Conservation (phyloP, 441 rosid species). For the Adansonia madagascariensis region DNA sequence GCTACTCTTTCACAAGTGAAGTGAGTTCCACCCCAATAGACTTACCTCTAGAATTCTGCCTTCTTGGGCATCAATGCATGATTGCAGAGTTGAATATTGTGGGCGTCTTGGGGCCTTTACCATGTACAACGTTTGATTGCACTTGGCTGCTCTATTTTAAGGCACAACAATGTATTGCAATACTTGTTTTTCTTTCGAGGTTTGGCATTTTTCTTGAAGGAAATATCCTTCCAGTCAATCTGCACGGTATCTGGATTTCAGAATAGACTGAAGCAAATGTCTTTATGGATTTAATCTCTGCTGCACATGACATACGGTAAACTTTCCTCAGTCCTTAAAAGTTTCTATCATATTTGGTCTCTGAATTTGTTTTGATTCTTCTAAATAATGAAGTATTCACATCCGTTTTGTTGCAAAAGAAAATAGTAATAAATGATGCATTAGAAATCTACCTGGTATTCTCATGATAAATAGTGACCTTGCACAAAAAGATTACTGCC, state of each 20-base stretch:
- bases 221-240: background rate
- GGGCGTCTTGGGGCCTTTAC: constrained; percentile 17
- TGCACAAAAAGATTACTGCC: background rate
- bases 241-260: background rate
- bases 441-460: background rate
- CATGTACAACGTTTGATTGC: background rate
- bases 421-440: background rate
- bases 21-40: background rate
- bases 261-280: background rate
- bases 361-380: background rate
- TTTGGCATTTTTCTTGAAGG: constrained; percentile 1
- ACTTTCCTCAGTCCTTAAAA: constrained; percentile 1
- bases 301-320: background rate
- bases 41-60: background rate
- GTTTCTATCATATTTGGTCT: background rate
- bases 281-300: constrained; percentile 1
- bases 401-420: background rate
- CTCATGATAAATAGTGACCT: background rate
- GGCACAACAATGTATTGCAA: background rate
- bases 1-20: background rate
- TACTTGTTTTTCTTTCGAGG: background rate
- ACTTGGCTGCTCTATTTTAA: constrained; percentile 2
- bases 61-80: background rate
- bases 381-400: background rate
- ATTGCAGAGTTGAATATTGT: background rate